Evolutionary conservation across 768 basidiomycete species (phyloP).

Genomic region (Tephrocybe sp.): DNA sequence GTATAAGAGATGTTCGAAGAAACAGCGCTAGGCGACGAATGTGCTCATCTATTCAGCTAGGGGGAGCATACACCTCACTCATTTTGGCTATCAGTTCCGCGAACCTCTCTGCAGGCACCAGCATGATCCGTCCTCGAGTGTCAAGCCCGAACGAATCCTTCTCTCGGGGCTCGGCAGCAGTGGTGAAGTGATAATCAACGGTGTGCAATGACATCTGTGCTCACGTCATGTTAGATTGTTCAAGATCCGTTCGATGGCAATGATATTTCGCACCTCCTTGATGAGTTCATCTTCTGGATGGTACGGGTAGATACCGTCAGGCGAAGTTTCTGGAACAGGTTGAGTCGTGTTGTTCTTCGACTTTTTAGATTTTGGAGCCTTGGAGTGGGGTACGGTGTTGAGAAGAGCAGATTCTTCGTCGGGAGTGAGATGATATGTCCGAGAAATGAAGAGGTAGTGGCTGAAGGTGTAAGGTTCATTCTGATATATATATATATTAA

Average conservation of each 20-base stretch:
- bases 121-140: slow-evolving; percentile 62
- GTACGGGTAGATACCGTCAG: slow-evolving; percentile 63
- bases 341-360: slow-evolving; percentile 26
- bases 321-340: slow-evolving; percentile 23
- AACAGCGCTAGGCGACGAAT: too few relatives aligned
- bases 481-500: slow-evolving; percentile 29
- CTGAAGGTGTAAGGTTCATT: slow-evolving; percentile 68
- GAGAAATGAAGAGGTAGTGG: slow-evolving; percentile 73
- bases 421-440: slow-evolving; percentile 70
- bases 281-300: slow-evolving; percentile 86
- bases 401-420: slow-evolving; percentile 61
- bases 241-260: background rate
- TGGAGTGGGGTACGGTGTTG: slow-evolving; percentile 34
- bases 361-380: slow-evolving; percentile 35
- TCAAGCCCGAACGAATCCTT: slow-evolving; percentile 73
- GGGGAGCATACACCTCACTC: slow-evolving; percentile 30
- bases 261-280: slow-evolving; percentile 48
- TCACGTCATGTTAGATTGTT: background rate
- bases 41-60: background rate
- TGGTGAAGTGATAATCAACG: slow-evolving; percentile 22
- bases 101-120: slow-evolving; percentile 47
- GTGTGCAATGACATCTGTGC: slow-evolving; percentile 8
- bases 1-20: too few relatives aligned
- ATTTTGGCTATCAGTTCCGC: slow-evolving; percentile 38
- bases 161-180: slow-evolving; percentile 48